Evolutionary conservation across 495 filamentous ascomycete genomes (phyloP).

Genomic region (Tuber calosporum): DNA sequence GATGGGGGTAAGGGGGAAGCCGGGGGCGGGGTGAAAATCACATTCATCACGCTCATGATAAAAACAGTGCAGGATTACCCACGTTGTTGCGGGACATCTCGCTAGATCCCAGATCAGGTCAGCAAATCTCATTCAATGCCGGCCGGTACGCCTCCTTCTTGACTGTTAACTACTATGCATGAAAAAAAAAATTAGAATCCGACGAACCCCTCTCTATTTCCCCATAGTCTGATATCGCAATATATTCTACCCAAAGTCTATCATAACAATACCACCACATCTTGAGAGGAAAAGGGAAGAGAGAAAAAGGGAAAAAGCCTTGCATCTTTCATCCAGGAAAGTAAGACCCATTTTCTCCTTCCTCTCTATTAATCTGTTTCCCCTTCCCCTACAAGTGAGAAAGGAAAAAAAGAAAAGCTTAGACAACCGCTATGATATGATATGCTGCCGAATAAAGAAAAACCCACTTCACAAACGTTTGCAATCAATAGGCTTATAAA

Average conservation of each 20-base stretch:
- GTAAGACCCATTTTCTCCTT: not conserved
- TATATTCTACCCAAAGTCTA: not conserved
- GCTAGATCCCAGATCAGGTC: not conserved
- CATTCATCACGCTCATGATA: not conserved
- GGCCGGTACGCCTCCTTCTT: not conserved
- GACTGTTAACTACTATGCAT: not conserved
- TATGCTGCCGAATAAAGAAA: not conserved
- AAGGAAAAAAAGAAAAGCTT: not conserved
- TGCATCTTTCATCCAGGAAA: not conserved
- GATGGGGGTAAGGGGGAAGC: not conserved
- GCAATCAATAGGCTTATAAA: not conserved
- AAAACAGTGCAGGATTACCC: not conserved
- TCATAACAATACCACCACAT: not conserved
- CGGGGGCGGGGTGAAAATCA: not conserved
- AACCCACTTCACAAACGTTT: not conserved
- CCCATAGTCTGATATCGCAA: not conserved
- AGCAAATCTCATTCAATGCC: not conserved
- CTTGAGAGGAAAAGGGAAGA: not conserved
- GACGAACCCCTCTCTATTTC: not conserved
- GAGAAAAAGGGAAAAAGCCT: not conserved
- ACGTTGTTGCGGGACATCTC: not conserved
- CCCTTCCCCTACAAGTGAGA: not conserved
- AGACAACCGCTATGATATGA: not conserved
- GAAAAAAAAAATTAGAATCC: not conserved
- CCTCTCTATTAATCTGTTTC: not conserved